Evolutionary conservation across 345 rosid genomes (phyloP).

Genomic region (Raphanus sativus): DNA sequence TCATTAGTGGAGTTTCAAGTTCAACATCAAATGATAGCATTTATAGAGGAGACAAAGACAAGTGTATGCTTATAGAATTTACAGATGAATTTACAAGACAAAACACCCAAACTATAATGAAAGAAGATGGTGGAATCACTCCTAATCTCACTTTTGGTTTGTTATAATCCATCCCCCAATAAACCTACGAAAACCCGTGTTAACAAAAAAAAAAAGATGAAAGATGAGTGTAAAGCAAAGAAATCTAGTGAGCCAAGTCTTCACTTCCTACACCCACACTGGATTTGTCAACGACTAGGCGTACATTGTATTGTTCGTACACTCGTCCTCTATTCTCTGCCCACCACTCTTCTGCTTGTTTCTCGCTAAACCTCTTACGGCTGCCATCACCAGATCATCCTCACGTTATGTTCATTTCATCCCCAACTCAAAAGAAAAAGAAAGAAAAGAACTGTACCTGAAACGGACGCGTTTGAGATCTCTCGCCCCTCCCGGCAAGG

Average conservation of each 20-base stretch:
- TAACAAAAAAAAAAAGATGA: not conserved
- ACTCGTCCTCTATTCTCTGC: slow-evolving; percentile 88
- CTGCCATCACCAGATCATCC: slow-evolving; percentile 47
- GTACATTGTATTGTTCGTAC: slow-evolving; percentile 86
- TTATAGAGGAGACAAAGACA: slow-evolving; percentile 4
- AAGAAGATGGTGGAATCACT: slow-evolving; percentile 19
- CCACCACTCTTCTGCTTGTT: slow-evolving; percentile 99
- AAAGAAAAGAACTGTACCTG: slow-evolving; percentile 52
- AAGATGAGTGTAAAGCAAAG: not conserved
- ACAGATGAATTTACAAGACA: slow-evolving; percentile 32
- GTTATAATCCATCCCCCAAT: not conserved
- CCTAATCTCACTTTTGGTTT: slow-evolving; percentile 10
- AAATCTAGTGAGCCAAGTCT: slow-evolving; percentile 57
- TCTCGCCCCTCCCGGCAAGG: slow-evolving; percentile 67
- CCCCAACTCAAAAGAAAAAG: not conserved
- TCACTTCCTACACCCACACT: slow-evolving; percentile 78
- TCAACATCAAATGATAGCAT: slow-evolving; percentile 9
- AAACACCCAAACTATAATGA: slow-evolving; percentile 33
- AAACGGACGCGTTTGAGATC: slow-evolving; percentile 99
- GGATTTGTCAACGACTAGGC: slow-evolving; percentile 64
- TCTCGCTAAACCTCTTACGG: slow-evolving; percentile 89
- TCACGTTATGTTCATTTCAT: not conserved
- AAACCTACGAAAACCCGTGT: slow-evolving; percentile 30
- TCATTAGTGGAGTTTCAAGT: not conserved
- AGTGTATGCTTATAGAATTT: slow-evolving; percentile 27